Conservation (phyloP, 805 yeast genomes). For the Cyberlindnera veronae region DNA sequence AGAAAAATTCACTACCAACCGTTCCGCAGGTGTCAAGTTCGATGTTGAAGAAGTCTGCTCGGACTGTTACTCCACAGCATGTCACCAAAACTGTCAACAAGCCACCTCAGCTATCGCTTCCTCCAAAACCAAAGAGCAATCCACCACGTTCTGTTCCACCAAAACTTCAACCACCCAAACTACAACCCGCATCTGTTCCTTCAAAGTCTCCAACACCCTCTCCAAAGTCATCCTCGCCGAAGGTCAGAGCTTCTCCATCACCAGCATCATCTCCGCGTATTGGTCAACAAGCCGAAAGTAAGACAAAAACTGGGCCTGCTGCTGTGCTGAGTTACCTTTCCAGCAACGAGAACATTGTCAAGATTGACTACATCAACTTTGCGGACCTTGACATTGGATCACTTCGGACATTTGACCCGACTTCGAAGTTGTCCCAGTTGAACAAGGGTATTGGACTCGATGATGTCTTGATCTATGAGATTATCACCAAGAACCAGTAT, state of each 20-base stretch:
- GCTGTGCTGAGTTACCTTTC: constrained; percentile 8
- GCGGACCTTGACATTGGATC: constrained; percentile 18
- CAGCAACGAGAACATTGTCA: constrained; percentile 24
- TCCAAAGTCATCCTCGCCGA: constrained; percentile 3
- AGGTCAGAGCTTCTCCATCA: constrained; percentile 3
- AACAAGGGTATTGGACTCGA: constrained; percentile 16
- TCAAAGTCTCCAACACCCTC: constrained; percentile 4
- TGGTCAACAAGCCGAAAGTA: constrained; percentile 1
- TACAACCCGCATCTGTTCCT: constrained; percentile 9
- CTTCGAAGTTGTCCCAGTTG: constrained; percentile 8
- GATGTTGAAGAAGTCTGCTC: background rate
- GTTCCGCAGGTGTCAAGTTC: background rate
- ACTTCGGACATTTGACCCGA: constrained; percentile 19
- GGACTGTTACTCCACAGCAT: constrained; percentile 7
- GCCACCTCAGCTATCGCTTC: constrained; percentile 19
- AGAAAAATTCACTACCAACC: background rate
- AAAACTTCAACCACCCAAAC: constrained; percentile 13
- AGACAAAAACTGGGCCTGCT: constrained; percentile 6
- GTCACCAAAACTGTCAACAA: background rate
- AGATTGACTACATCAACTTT: constrained; percentile 23
- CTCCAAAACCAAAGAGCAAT: constrained; percentile 9
- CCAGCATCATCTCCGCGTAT: constrained; percentile 3
- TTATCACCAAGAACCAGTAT: constrained; percentile 26
- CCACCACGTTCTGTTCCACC: constrained; percentile 21
- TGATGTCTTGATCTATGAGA: constrained; percentile 31